Base-by-base conservation (phyloP, 1,139 yeast genomes). In the Geotrichum australiense region DNA sequence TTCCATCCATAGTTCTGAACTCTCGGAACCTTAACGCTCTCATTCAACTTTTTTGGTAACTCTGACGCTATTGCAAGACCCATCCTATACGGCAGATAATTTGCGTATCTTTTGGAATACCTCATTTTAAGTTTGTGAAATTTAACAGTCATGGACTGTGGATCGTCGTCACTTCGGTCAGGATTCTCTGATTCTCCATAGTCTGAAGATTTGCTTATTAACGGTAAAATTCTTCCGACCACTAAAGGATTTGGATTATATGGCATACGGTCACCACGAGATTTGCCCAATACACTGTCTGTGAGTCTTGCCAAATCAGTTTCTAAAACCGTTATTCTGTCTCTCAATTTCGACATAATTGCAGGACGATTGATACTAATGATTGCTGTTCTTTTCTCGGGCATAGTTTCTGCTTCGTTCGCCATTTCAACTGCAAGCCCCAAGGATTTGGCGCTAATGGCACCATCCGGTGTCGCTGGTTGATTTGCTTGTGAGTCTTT, bases 1-100 rank as follows among this genome's bases (percentile, higher is more conserved):
- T 78, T 78, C 83, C 83, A 78, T 12, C 81, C 83, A 53, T 75
- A 78, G 48, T 68, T 73, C 53, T 78, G 84, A 15, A 68, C 62
- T 45, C 84, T 58, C 3, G 85, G 85, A 10, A 73, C 52, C 3
- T 63, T 55, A 4, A 76, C 69, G 30, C 63, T 57, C 27, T 58
- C 53, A 41, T 64, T 61, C 50, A 65, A 60, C 19, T 68, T 68
- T 14, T 34, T 37, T 10, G 48, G 25, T 15, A 47, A 18, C 4
- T 30, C 22, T 7, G 32, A 37, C 11, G 29, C 29, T 15, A 47
- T 22, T 2, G 43, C 36, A 19, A 35, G 7, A 8, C 49, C 50
- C 37, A 47, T 28, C 8, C 45, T 30, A 26, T 39, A 39, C 3
- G 47, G 46, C 5, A 47, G 38, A 26, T 25, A 42, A 32, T 36